Evolutionary conservation across 2,329 filamentous ascomycete genomes (phyloP).

Genomic region (Aspergillus glaucus): DNA sequence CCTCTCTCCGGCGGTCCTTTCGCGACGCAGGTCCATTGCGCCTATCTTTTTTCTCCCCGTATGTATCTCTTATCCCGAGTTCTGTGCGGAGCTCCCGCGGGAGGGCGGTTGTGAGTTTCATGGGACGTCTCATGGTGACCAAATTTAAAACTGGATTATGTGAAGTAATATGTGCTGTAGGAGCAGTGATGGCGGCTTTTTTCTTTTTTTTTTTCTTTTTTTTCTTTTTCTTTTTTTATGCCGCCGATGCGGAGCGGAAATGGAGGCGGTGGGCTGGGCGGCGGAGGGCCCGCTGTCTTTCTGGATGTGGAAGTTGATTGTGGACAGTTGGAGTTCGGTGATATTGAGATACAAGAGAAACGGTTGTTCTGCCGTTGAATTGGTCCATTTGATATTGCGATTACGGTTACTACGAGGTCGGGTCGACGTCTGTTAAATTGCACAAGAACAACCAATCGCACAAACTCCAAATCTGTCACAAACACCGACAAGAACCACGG

Average conservation of each 20-base stretch:
- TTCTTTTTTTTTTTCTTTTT: neutral
- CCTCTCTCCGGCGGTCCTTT: slow-evolving; percentile 63
- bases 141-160: neutral
- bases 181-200: no score
- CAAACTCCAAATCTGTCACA: neutral
- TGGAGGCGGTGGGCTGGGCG: slow-evolving; percentile 13
- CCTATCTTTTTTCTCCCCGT: slow-evolving; percentile 27
- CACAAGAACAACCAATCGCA: neutral
- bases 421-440: no score
- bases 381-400: neutral
- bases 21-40: slow-evolving; percentile 34
- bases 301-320: slow-evolving; percentile 1
- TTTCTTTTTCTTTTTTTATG: slow-evolving; percentile 16
- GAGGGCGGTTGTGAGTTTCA: slow-evolving; percentile 38
- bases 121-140: slow-evolving; percentile 28
- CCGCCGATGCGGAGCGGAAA: slow-evolving; percentile 13
- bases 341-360: neutral
- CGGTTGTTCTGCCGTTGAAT: neutral
- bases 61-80: slow-evolving; percentile 33
- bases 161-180: neutral
- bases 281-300: slow-evolving; percentile 9
- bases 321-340: neutral
- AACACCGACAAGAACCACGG: neutral
- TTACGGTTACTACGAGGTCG: neutral
- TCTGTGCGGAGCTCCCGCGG: slow-evolving; percentile 35